These are phyloP conservation scores for Ceratobasidium sp. DNA, from an alignment of 1,284 basidiomycete species.

Conservation along the genomic window DNA sequence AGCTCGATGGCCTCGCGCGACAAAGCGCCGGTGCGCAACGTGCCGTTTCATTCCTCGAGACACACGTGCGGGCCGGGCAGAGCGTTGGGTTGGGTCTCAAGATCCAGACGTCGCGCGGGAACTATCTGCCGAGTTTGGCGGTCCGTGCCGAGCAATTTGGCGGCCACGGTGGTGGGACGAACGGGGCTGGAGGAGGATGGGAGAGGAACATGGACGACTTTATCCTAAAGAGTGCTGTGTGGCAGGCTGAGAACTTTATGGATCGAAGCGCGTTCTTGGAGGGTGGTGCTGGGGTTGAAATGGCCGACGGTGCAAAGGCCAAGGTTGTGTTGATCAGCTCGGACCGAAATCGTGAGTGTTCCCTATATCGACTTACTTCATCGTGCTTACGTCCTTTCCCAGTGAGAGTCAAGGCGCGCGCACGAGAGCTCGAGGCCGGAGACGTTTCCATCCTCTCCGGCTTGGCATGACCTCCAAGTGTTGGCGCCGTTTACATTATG, in stretches of 20 bases:
- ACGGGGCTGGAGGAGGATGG: constrained; percentile 58
- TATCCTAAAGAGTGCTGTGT: constrained; percentile 89
- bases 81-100: constrained; percentile 65
- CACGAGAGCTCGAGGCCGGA: constrained; percentile 79
- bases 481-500: not conserved
- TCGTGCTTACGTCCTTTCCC: constrained; percentile 47
- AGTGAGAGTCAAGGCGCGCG: constrained; percentile 87
- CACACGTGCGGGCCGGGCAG: constrained; percentile 16
- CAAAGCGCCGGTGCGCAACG: constrained; percentile 56
- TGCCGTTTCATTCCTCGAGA: constrained; percentile 32
- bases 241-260: constrained; percentile 93
- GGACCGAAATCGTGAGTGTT: constrained; percentile 86
- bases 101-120: constrained; percentile 94
- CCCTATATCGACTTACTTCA: constrained; percentile 36
- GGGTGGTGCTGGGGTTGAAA: constrained; percentile 49
- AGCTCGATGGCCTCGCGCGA: constrained; percentile 89
- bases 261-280: constrained; percentile 79
- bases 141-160: constrained; percentile 89
- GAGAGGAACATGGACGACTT: constrained; percentile 94
- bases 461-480: not conserved
- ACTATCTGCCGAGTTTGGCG: constrained; percentile 86
- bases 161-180: constrained; percentile 60
- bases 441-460: constrained; percentile 56
- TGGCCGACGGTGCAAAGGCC: constrained; percentile 62
- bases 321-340: constrained; percentile 91